A percentile compares a stretch with the other conserved stretches of the same genome.
Evolutionary conservation across 192 early-diverging fungal genomes (phyloP).

Genomic region (Dissophora ornata): DNA sequence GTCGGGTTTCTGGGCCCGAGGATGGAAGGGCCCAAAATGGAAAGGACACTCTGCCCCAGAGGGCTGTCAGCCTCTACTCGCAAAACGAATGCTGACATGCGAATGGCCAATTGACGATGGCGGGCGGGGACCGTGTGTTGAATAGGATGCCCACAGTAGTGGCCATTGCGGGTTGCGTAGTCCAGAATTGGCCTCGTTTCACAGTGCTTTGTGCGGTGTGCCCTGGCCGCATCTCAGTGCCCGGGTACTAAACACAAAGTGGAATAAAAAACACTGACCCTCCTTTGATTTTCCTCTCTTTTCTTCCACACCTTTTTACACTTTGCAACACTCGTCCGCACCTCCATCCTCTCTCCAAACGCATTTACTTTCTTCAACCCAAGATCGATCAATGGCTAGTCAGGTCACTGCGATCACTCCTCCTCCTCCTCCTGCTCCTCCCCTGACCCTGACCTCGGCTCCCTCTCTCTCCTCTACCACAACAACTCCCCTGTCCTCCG

Average conservation of each 20-base stretch:
- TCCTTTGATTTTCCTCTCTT: neutral
- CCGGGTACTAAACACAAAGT: neutral
- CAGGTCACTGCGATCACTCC: neutral
- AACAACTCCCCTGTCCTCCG: neutral
- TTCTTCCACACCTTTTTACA: neutral
- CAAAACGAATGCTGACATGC: too few relatives aligned
- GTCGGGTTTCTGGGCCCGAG: too few relatives aligned
- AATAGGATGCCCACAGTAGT: too few relatives aligned
- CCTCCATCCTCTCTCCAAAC: slow-evolving; percentile 1
- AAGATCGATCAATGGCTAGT: slow-evolving; percentile 1
- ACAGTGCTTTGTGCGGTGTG: too few relatives aligned
- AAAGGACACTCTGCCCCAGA: neutral
- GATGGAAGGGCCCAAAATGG: slow-evolving; percentile 3
- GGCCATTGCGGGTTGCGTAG: too few relatives aligned
- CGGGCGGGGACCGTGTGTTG: too few relatives aligned
- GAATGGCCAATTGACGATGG: too few relatives aligned
- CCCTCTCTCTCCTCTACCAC: neutral
- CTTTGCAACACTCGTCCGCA: neutral
- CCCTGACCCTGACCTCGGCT: slow-evolving; percentile 1
- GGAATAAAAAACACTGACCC: neutral
- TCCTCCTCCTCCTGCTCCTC: neutral
- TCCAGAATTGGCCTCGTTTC: too few relatives aligned
- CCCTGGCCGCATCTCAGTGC: too few relatives aligned
- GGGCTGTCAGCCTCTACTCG: too few relatives aligned
- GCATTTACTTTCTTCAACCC: neutral